These are phyloP conservation scores for Cryptosporidium meleagridis DNA, from an alignment of 169 alveolate genomes.

Conservation along the genomic window DNA sequence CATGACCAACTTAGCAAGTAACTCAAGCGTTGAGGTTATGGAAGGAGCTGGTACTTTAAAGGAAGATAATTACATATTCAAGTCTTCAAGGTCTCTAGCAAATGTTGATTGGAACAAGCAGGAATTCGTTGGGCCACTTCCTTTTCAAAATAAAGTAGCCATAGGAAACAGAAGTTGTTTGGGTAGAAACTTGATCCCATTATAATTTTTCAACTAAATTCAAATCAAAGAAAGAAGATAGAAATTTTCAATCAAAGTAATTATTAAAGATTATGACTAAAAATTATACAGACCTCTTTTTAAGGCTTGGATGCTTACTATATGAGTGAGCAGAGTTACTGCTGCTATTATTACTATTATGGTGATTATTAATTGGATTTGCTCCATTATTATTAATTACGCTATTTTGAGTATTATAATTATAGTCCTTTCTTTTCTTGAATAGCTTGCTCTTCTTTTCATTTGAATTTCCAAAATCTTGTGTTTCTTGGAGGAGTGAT, in stretches of 20 bases:
- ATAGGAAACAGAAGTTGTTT: slow-evolving; percentile 67
- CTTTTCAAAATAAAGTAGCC: slow-evolving; percentile 60
- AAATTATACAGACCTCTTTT: slow-evolving; percentile 26
- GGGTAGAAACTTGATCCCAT: slow-evolving; percentile 62
- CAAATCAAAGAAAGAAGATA: background rate
- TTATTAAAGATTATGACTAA: background rate
- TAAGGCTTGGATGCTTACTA: slow-evolving; percentile 44
- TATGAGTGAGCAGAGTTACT: background rate
- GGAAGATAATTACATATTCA: slow-evolving; percentile 41
- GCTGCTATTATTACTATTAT: background rate
- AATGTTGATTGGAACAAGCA: slow-evolving; percentile 8
- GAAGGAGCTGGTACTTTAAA: slow-evolving; percentile 17
- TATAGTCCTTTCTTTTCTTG: slow-evolving; percentile 54
- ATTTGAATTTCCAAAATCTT: background rate
- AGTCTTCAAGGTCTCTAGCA: slow-evolving; percentile 40
- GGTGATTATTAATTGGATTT: background rate
- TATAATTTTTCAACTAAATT: background rate
- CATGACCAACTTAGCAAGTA: slow-evolving; percentile 8
- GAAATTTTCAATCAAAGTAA: background rate
- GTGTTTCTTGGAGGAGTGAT: slow-evolving; percentile 60
- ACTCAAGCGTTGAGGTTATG: slow-evolving; percentile 16
- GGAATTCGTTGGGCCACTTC: slow-evolving; percentile 49
- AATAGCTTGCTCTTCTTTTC: slow-evolving; percentile 34
- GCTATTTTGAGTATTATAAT: slow-evolving; percentile 1
- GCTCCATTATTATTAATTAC: background rate